phyloP scores from a whole-genome alignment of 495 filamentous ascomycete species.

The Neurospora sp. region DNA sequence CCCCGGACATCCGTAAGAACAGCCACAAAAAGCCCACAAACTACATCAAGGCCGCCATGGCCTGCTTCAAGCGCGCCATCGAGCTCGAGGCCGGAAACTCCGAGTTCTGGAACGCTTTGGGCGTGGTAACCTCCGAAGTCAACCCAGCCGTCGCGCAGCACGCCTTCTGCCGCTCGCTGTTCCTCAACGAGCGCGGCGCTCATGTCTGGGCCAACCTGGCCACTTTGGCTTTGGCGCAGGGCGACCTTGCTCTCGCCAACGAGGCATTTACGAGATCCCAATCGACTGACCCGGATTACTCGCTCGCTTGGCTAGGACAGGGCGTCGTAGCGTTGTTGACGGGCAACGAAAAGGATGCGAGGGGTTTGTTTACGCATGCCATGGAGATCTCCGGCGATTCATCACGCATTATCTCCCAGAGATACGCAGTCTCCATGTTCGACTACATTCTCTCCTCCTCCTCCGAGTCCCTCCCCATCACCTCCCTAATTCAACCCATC shows the following conservation, averaged over 20 bases:
- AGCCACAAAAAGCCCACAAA: constrained; percentile 43
- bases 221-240: constrained; percentile 72
- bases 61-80: constrained; percentile 93
- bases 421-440: constrained; percentile 69
- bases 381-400: constrained; percentile 82
- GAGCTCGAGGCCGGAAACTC: constrained; percentile 90
- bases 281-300: constrained; percentile 85
- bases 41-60: constrained; percentile 71
- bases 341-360: constrained; percentile 66
- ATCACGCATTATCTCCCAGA: constrained; percentile 56
- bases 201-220: constrained; percentile 87
- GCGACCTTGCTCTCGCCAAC: constrained; percentile 73
- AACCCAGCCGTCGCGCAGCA: constrained; percentile 89
- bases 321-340: constrained; percentile 68
- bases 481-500: constrained; percentile 54
- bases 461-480: constrained; percentile 45
- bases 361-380: constrained; percentile 83
- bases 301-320: constrained; percentile 89
- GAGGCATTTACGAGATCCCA: constrained; percentile 84
- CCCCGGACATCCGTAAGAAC: constrained; percentile 32
- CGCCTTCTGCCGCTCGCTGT: constrained; percentile 81
- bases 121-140: constrained; percentile 73
- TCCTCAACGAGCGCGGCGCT: constrained; percentile 79
- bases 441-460: constrained; percentile 55
- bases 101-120: constrained; percentile 96